phyloP scores from a whole-genome alignment of 768 basidiomycete genomes.

The Terana coerulea region DNA sequence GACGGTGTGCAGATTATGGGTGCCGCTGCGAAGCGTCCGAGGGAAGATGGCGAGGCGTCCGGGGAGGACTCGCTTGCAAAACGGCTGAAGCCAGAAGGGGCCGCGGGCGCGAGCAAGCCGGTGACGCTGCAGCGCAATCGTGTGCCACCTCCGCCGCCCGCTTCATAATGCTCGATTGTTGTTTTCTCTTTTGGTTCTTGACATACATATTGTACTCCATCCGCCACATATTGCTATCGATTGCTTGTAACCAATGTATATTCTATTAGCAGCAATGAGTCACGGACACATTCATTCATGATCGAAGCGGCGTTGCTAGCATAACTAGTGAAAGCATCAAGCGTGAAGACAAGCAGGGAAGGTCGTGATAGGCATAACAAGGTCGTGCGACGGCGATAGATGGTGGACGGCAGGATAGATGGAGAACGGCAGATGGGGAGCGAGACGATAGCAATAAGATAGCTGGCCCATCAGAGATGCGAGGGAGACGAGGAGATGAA shows the following conservation, averaged over 20 bases:
- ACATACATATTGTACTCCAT: slow-evolving; percentile 5
- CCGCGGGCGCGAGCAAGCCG: slow-evolving; percentile 24
- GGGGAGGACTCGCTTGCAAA: slow-evolving; percentile 61
- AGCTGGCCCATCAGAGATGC: slow-evolving; percentile 4
- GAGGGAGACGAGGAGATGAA: background rate
- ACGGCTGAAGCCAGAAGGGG: slow-evolving; percentile 49
- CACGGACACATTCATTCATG: background rate
- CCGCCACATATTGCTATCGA: slow-evolving; percentile 2
- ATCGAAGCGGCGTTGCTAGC: background rate
- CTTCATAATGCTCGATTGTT: slow-evolving; percentile 1
- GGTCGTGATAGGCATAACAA: slow-evolving; percentile 1
- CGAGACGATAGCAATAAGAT: slow-evolving; percentile 8
- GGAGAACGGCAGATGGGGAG: slow-evolving; percentile 1
- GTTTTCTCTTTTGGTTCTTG: slow-evolving; percentile 10
- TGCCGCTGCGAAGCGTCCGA: slow-evolving; percentile 59
- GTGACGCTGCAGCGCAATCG: slow-evolving; percentile 24
- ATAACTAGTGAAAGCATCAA: background rate
- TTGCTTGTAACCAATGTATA: slow-evolving; percentile 2
- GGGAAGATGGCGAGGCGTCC: slow-evolving; percentile 47
- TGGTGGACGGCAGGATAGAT: no score
- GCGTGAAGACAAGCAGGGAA: background rate
- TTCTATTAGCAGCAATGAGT: slow-evolving; percentile 2
- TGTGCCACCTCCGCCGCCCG: slow-evolving; percentile 18
- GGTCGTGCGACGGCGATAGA: background rate
- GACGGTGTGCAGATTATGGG: slow-evolving; percentile 57